These are phyloP conservation scores for Torrubiella hemipterigena DNA, from an alignment of 2,329 filamentous ascomycete genomes.

Conservation along the genomic window DNA sequence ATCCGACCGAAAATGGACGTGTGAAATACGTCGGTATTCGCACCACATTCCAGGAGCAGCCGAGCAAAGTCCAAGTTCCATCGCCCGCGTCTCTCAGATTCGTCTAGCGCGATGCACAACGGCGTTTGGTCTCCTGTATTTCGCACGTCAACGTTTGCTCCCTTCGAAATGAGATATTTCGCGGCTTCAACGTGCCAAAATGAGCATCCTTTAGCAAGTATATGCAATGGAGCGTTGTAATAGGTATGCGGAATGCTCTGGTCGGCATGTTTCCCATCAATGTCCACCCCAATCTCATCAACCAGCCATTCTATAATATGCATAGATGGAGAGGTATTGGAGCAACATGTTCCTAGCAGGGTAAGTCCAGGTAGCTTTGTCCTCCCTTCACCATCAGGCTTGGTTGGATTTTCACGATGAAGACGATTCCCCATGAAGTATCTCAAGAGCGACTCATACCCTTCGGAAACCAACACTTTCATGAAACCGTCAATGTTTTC, in stretches of 20 bases:
- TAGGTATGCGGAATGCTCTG: too few relatives aligned
- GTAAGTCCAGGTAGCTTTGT: neutral
- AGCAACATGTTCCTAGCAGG: neutral
- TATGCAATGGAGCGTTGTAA: slow-evolving; percentile 1
- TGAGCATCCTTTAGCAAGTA: neutral
- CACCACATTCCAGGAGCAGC: slow-evolving; percentile 1
- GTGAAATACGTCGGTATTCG: neutral
- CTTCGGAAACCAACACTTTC: neutral
- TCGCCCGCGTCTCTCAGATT: neutral
- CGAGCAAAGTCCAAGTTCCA: slow-evolving; percentile 1
- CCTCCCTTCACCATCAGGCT: neutral
- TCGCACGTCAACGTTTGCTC: slow-evolving; percentile 1
- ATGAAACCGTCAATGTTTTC: neutral
- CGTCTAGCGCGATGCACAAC: neutral
- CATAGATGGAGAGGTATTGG: neutral
- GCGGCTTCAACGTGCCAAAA: slow-evolving; percentile 1
- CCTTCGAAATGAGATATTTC: slow-evolving; percentile 3
- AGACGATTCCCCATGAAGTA: neutral
- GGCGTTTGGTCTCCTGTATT: neutral
- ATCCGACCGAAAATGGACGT: neutral
- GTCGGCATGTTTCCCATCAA: neutral
- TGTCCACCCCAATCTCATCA: slow-evolving; percentile 1
- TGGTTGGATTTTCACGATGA: neutral
- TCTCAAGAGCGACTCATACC: neutral
- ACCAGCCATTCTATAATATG: slow-evolving; percentile 2